A percentile compares a stretch with the other conserved stretches of the same genome.
These are phyloP conservation scores for Diddensiella transvaalensis DNA, from an alignment of 805 yeast species.

Conservation along the genomic window DNA sequence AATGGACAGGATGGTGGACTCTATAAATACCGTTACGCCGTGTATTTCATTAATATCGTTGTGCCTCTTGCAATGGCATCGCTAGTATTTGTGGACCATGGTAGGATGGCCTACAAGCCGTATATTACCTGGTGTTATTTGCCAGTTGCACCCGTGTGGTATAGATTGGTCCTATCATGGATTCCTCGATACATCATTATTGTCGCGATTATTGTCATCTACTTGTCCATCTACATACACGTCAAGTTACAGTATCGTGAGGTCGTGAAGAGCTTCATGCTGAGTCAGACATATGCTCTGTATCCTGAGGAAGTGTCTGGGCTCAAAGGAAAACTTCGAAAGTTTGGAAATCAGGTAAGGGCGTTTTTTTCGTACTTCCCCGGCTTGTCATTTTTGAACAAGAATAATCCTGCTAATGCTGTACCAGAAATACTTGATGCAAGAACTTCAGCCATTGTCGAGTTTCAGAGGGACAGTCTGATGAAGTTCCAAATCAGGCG, in stretches of 20 bases:
- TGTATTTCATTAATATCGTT: conserved; percentile 55
- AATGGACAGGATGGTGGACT: conserved; percentile 70
- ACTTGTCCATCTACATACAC: conserved; percentile 66
- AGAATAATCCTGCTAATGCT: conserved; percentile 2
- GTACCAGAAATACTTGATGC: conserved; percentile 12
- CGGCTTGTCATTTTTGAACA: conserved; percentile 20
- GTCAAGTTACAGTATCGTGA: conserved; percentile 42
- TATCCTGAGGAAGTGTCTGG: background rate
- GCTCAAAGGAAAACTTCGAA: background rate
- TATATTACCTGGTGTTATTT: conserved; percentile 72
- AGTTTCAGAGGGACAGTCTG: conserved; percentile 58
- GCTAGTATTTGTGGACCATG: conserved; percentile 57
- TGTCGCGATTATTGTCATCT: conserved; percentile 57
- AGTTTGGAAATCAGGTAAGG: background rate
- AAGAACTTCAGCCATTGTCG: conserved; percentile 16
- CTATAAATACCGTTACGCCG: conserved; percentile 50
- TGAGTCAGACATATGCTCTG: conserved; percentile 24
- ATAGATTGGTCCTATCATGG: conserved; percentile 72
- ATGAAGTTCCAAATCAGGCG: conserved; percentile 60
- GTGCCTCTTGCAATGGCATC: conserved; percentile 68
- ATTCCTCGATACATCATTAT: conserved; percentile 71
- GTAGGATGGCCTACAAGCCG: conserved; percentile 51
- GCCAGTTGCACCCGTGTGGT: conserved; percentile 71
- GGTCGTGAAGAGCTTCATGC: conserved; percentile 28
- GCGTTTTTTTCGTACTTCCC: conserved; percentile 18